Conservation (phyloP, 2,329 filamentous ascomycete species). For the Epichloe amarillans region DNA sequence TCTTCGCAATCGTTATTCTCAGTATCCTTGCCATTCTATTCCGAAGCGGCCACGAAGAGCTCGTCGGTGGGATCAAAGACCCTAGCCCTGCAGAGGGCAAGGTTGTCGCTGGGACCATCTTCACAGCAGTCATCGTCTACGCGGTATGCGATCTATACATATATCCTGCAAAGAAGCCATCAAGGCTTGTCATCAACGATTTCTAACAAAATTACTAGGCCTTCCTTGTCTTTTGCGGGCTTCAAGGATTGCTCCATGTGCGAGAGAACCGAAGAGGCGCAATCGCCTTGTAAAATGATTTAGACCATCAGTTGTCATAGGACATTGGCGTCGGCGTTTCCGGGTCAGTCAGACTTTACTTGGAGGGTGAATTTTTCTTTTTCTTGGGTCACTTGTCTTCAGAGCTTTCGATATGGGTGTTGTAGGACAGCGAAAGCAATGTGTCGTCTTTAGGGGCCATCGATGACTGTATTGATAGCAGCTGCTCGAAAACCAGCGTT, state of each 20-base stretch:
- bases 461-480: background rate
- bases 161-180: too few relatives aligned
- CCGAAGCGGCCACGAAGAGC: slow-evolving; percentile 65
- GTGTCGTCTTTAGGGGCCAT: background rate
- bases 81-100: slow-evolving; percentile 60
- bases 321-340: slow-evolving; percentile 7
- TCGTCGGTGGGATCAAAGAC: slow-evolving; percentile 63
- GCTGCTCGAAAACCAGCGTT: background rate
- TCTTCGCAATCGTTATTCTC: slow-evolving; percentile 53
- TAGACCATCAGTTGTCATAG: background rate
- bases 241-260: slow-evolving; percentile 77
- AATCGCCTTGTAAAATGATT: slow-evolving; percentile 49
- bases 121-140: slow-evolving; percentile 80
- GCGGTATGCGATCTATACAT: slow-evolving; percentile 46
- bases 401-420: background rate
- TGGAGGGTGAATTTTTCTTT: background rate
- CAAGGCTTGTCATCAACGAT: too few relatives aligned
- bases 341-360: background rate
- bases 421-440: background rate
- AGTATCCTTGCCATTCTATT: slow-evolving; percentile 57
- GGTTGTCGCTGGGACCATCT: slow-evolving; percentile 73
- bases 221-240: slow-evolving; percentile 83
- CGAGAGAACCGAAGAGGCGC: slow-evolving; percentile 72
- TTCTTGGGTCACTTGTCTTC: background rate
- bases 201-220: slow-evolving; percentile 35